These are phyloP conservation scores for Jamesozyma jinghongensis DNA, from an alignment of 805 yeast species.

Conservation along the genomic window DNA sequence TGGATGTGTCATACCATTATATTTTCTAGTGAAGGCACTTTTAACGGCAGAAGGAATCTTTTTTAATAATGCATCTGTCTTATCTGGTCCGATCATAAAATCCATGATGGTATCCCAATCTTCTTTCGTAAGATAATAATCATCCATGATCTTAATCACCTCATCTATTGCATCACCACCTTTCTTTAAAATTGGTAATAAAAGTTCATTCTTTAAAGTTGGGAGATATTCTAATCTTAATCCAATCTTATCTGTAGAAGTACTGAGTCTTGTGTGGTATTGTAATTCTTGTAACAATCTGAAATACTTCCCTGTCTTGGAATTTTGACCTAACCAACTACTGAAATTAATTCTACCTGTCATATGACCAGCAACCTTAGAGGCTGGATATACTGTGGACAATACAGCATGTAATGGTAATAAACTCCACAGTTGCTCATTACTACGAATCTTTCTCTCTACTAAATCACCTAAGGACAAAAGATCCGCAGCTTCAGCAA, in stretches of 20 bases:
- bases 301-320: conserved; percentile 68
- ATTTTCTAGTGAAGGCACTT: conserved; percentile 76
- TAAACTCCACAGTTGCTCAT: conserved; percentile 90
- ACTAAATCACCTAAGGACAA: conserved; percentile 80
- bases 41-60: conserved; percentile 70
- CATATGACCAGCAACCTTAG: conserved; percentile 61
- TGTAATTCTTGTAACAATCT: conserved; percentile 80
- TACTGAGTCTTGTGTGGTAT: conserved; percentile 73
- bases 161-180: conserved; percentile 58
- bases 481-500: conserved; percentile 74
- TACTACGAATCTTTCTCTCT: conserved; percentile 72
- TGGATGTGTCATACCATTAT: conserved; percentile 73
- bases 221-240: conserved; percentile 73
- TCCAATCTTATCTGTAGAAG: conserved; percentile 67
- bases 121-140: conserved; percentile 76
- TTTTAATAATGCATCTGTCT: conserved; percentile 40
- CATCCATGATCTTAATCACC: conserved; percentile 68
- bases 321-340: conserved; percentile 82
- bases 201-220: conserved; percentile 44
- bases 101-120: conserved; percentile 90
- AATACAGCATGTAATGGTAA: conserved; percentile 84
- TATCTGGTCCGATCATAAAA: conserved; percentile 59
- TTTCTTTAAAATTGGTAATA: conserved; percentile 45
- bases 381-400: conserved; percentile 77
- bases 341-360: conserved; percentile 70